Conservation (phyloP, 2,329 filamentous ascomycete species). For the Fusarium tricinctum region DNA sequence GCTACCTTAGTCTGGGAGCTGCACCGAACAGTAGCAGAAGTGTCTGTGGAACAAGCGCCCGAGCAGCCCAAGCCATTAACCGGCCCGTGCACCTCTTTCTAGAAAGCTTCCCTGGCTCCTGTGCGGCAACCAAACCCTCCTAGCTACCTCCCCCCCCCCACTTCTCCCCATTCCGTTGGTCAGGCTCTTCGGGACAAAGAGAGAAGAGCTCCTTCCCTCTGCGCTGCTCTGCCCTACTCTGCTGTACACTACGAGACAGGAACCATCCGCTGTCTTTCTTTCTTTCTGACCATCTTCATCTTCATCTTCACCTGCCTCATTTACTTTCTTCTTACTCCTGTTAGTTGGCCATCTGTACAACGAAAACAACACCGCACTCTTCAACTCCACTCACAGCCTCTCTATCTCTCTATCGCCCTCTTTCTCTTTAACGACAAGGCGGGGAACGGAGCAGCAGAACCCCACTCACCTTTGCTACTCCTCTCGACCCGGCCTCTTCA, state of each 20-base stretch:
- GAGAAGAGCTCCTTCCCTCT: conserved; percentile 29
- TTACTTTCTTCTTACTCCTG: conserved; percentile 12
- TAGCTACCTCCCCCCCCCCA: conserved; percentile 33
- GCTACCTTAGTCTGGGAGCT: conserved; percentile 45
- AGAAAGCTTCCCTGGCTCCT: conserved; percentile 50
- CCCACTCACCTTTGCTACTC: conserved; percentile 41
- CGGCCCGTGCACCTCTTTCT: conserved; percentile 49
- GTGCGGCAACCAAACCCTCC: conserved; percentile 30
- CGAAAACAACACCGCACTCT: conserved; percentile 15
- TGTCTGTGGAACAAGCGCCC: conserved; percentile 46
- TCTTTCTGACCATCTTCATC: conserved; percentile 22
- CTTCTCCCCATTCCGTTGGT: conserved; percentile 45
- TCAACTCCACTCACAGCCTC: conserved; percentile 9
- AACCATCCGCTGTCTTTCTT: conserved; percentile 12
- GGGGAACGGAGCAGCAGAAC: conserved; percentile 40
- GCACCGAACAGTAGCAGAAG: conserved; percentile 49
- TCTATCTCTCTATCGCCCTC: conserved; percentile 10
- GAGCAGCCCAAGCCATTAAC: conserved; percentile 26
- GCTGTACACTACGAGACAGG: conserved; percentile 13
- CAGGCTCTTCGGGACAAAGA: conserved; percentile 18
- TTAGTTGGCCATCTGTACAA: conserved; percentile 3
- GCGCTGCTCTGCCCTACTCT: conserved; percentile 15
- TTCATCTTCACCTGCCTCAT: conserved; percentile 14
- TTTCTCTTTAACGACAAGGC: conserved; percentile 35
- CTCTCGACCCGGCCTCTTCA: conserved; percentile 30